Evolutionary conservation across 179 eudicot genomes (phyloP).

Genomic region (Camellia oleifera): DNA sequence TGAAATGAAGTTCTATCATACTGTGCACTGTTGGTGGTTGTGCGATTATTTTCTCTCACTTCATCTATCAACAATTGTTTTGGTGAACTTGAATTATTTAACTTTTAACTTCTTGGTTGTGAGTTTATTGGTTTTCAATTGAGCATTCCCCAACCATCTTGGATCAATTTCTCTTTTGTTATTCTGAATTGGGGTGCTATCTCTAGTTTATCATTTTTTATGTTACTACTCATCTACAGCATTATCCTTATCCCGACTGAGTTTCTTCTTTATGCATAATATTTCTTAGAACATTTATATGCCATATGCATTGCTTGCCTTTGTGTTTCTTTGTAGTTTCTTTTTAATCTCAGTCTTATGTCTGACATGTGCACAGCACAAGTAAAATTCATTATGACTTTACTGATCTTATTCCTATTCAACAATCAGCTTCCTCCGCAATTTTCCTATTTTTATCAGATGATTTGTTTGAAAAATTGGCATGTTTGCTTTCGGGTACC

Average conservation of each 20-base stretch:
- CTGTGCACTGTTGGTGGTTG: no score
- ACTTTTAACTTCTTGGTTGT: not conserved
- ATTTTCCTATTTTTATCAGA: no score
- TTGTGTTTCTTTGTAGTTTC: no score
- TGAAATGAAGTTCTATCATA: not conserved
- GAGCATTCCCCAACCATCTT: not conserved
- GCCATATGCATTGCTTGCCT: no score
- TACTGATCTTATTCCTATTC: not conserved
- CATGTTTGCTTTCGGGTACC: not conserved
- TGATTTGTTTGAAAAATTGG: no score
- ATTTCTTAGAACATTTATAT: no score
- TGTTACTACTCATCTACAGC: not conserved
- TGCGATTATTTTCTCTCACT: no score
- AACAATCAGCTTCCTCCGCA: not conserved
- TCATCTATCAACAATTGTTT: no score
- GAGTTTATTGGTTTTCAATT: not conserved
- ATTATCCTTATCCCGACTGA: no score
- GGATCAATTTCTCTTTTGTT: not conserved
- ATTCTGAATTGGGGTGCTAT: not conserved
- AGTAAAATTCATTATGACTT: no score
- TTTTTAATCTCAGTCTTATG: no score
- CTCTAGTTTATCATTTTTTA: not conserved
- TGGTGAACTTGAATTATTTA: not conserved
- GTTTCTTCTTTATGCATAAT: not conserved
- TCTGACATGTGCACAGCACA: no score